These are phyloP conservation scores for Candolleomyces aberdarensis DNA, from an alignment of 768 basidiomycete genomes.

Conservation along the genomic window DNA sequence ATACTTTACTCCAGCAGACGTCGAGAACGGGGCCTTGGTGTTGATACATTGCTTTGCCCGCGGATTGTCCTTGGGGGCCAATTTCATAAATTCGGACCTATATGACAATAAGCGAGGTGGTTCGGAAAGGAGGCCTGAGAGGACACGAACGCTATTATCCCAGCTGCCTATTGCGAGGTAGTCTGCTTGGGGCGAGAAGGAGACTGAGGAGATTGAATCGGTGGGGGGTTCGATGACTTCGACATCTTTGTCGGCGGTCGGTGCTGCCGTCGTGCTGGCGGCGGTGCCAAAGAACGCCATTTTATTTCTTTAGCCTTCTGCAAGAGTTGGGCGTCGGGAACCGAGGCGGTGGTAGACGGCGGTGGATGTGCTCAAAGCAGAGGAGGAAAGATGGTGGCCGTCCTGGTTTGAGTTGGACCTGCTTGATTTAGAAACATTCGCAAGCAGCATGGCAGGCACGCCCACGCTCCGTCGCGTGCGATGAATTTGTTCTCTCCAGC, in stretches of 20 bases:
- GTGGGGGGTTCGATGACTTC: conserved; percentile 78
- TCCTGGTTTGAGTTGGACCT: too few relatives aligned
- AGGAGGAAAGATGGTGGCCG: too few relatives aligned
- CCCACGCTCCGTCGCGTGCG: too few relatives aligned
- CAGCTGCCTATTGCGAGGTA: conserved; percentile 92
- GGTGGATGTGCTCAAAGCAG: too few relatives aligned
- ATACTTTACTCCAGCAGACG: conserved; percentile 88
- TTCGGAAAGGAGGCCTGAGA: neutral
- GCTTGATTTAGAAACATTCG: too few relatives aligned
- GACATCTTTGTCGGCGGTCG: conserved; percentile 66
- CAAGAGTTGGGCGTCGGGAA: too few relatives aligned
- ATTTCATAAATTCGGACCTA: conserved; percentile 95
- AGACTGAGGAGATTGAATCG: conserved; percentile 83
- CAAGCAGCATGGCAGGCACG: too few relatives aligned
- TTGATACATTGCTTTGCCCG: conserved; percentile 86
- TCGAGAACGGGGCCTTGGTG: conserved; percentile 90
- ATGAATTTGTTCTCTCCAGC: too few relatives aligned
- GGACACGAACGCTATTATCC: conserved; percentile 78
- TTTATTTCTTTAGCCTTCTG: neutral
- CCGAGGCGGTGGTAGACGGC: too few relatives aligned
- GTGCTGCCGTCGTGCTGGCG: conserved; percentile 27
- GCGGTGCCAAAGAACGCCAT: conserved; percentile 42
- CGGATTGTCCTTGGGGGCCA: conserved; percentile 70
- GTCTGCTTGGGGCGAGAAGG: conserved; percentile 84
- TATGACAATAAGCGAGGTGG: conserved; percentile 3